Percentiles rank a stretch among this genome's conserved stretches.
These are phyloP conservation scores for Teratosphaeria pseudoeucalypti DNA, from an alignment of 2,329 filamentous ascomycete genomes.

Conservation along the genomic window DNA sequence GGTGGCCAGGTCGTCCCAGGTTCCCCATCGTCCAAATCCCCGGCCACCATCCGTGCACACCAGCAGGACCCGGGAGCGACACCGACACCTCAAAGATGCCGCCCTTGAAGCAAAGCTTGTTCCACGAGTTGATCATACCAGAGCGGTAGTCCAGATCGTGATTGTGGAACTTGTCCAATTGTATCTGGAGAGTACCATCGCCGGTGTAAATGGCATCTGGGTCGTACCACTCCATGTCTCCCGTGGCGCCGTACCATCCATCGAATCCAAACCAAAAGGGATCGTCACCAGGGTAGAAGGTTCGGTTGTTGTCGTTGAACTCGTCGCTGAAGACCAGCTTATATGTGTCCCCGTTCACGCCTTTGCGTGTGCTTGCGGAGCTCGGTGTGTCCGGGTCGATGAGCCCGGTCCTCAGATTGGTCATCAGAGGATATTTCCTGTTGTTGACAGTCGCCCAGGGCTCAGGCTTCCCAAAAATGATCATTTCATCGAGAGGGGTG, in stretches of 20 bases:
- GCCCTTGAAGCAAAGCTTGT: slow-evolving; percentile 46
- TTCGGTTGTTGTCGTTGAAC: slow-evolving; percentile 43
- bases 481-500: slow-evolving; percentile 32
- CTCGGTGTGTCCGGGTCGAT: slow-evolving; percentile 45
- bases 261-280: slow-evolving; percentile 44
- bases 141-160: slow-evolving; percentile 39
- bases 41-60: slow-evolving; percentile 42
- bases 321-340: slow-evolving; percentile 48
- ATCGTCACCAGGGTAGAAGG: slow-evolving; percentile 48
- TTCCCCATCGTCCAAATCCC: slow-evolving; percentile 47
- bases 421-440: slow-evolving; percentile 35
- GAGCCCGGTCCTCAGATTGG: slow-evolving; percentile 38
- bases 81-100: slow-evolving; percentile 44
- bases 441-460: slow-evolving; percentile 41
- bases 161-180: slow-evolving; percentile 36
- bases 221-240: slow-evolving; percentile 43
- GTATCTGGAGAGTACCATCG: slow-evolving; percentile 37
- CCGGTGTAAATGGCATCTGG: slow-evolving; percentile 43
- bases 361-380: slow-evolving; percentile 34
- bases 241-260: slow-evolving; percentile 45
- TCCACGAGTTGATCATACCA: slow-evolving; percentile 45
- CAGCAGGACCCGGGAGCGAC: slow-evolving; percentile 42
- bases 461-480: slow-evolving; percentile 17
- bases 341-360: slow-evolving; percentile 36
- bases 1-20: slow-evolving; percentile 42